Evolutionary conservation across 179 eudicot genomes (phyloP).

Genomic region (Beta corolliflora): DNA sequence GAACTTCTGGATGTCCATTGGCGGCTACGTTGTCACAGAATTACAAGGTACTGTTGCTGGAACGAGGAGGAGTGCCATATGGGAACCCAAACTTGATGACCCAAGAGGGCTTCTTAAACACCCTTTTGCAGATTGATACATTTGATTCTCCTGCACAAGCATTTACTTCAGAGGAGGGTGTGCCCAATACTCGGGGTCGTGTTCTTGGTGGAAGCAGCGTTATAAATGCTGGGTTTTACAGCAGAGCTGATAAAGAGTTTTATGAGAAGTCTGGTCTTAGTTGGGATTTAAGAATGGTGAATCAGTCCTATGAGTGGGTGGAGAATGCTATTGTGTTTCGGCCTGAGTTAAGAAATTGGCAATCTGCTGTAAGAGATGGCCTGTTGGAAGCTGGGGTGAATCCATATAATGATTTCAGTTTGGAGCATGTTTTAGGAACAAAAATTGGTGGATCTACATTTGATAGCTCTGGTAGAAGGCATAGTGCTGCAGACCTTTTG

Average conservation of each 20-base stretch:
- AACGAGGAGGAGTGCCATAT: constrained; percentile 75
- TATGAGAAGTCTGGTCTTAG: constrained; percentile 49
- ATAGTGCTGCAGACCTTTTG: constrained; percentile 84
- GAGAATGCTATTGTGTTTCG: constrained; percentile 76
- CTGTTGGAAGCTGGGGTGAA: constrained; percentile 65
- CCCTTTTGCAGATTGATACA: constrained; percentile 52
- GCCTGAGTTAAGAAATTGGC: constrained; percentile 74
- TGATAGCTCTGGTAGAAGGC: constrained; percentile 64
- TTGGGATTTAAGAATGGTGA: constrained; percentile 62
- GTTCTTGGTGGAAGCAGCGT: constrained; percentile 98
- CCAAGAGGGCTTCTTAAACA: constrained; percentile 67
- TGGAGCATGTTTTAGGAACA: constrained; percentile 73
- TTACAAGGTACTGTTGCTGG: constrained; percentile 64
- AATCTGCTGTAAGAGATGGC: constrained; percentile 70
- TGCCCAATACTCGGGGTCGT: constrained; percentile 88
- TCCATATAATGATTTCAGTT: constrained; percentile 72
- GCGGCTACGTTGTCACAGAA: constrained; percentile 79
- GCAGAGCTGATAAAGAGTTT: constrained; percentile 75
- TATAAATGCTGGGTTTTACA: constrained; percentile 89
- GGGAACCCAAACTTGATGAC: constrained; percentile 66
- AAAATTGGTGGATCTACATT: constrained; percentile 91
- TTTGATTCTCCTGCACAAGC: constrained; percentile 73
- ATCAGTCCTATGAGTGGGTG: constrained; percentile 79
- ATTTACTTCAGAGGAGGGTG: constrained; percentile 90
- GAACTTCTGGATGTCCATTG: constrained; percentile 84